Evolutionary conservation across 2,329 filamentous ascomycete species (phyloP).

Genomic region (Botrytis galanthina): DNA sequence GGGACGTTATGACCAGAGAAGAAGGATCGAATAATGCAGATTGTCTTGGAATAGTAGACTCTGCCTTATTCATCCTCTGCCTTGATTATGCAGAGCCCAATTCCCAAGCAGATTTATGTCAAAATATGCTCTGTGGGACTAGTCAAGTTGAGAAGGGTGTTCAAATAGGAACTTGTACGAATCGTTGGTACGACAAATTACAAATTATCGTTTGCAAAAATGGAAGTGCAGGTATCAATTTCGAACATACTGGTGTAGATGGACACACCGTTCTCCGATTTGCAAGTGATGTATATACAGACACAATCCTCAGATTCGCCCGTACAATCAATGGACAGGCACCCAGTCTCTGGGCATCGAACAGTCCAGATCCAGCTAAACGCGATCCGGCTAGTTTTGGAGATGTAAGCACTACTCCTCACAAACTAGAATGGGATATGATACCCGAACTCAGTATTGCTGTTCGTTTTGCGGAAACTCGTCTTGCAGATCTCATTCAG

Average conservation of each 20-base stretch:
- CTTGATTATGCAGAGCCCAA: slow-evolving; percentile 87
- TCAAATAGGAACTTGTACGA: slow-evolving; percentile 95
- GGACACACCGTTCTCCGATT: slow-evolving; percentile 96
- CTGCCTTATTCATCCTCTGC: slow-evolving; percentile 87
- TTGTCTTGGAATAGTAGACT: slow-evolving; percentile 92
- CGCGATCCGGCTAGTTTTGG: slow-evolving; percentile 88
- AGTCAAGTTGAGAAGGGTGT: slow-evolving; percentile 89
- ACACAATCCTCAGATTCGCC: slow-evolving; percentile 94
- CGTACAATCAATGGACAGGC: slow-evolving; percentile 93
- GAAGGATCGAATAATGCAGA: slow-evolving; percentile 92
- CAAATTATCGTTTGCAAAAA: slow-evolving; percentile 99
- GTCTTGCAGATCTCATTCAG: slow-evolving; percentile 88
- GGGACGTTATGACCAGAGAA: slow-evolving; percentile 83
- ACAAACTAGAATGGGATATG: slow-evolving; percentile 98
- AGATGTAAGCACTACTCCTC: slow-evolving; percentile 87
- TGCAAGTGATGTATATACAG: slow-evolving; percentile 93
- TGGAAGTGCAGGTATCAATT: slow-evolving; percentile 97
- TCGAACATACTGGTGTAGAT: slow-evolving; percentile 97
- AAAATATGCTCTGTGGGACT: slow-evolving; percentile 97
- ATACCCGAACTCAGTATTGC: slow-evolving; percentile 85
- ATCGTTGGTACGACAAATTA: slow-evolving; percentile 98
- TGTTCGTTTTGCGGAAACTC: slow-evolving; percentile 90
- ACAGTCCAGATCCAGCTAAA: slow-evolving; percentile 88
- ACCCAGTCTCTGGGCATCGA: slow-evolving; percentile 86
- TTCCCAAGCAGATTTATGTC: slow-evolving; percentile 81